Evolutionary conservation across 1,284 basidiomycete genomes (phyloP).

Genomic region (Ustilago trichophora): DNA sequence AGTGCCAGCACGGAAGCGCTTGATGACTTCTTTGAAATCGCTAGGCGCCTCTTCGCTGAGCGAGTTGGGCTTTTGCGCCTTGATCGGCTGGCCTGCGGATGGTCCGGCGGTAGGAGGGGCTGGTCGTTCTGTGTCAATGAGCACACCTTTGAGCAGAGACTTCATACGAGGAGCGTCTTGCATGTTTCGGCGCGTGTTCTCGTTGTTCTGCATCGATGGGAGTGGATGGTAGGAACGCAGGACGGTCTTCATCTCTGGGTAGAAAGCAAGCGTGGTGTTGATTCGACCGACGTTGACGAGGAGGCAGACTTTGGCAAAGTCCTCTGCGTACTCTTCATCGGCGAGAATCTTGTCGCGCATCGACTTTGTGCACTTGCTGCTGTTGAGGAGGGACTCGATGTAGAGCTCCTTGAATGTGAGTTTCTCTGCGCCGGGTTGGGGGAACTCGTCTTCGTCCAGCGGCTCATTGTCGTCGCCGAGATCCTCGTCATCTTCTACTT

Average conservation of each 20-base stretch:
- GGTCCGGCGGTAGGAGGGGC: slow-evolving; percentile 53
- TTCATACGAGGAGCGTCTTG: slow-evolving; percentile 84
- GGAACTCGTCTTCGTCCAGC: slow-evolving; percentile 43
- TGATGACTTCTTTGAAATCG: slow-evolving; percentile 56
- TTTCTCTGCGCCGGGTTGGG: slow-evolving; percentile 51
- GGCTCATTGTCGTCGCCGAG: slow-evolving; percentile 34
- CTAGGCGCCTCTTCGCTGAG: slow-evolving; percentile 58
- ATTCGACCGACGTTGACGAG: slow-evolving; percentile 91
- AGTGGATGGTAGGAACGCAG: slow-evolving; percentile 83
- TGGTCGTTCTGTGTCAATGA: slow-evolving; percentile 75
- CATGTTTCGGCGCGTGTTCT: slow-evolving; percentile 75
- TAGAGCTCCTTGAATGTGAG: slow-evolving; percentile 83
- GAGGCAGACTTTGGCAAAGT: slow-evolving; percentile 80
- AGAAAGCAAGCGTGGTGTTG: slow-evolving; percentile 88
- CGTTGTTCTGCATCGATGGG: slow-evolving; percentile 76
- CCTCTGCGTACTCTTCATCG: slow-evolving; percentile 79
- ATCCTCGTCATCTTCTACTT: slow-evolving; percentile 24
- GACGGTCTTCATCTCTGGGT: slow-evolving; percentile 79
- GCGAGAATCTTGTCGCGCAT: slow-evolving; percentile 84
- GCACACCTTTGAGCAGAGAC: slow-evolving; percentile 78
- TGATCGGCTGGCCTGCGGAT: slow-evolving; percentile 41
- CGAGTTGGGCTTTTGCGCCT: slow-evolving; percentile 35
- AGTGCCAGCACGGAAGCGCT: slow-evolving; percentile 41
- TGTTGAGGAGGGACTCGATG: slow-evolving; percentile 79
- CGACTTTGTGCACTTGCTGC: slow-evolving; percentile 83